Evolutionary conservation across 768 basidiomycete genomes (phyloP), one percentile per base, ranked within the genome.

Genomic region (Tricholoma sp.): DNA sequence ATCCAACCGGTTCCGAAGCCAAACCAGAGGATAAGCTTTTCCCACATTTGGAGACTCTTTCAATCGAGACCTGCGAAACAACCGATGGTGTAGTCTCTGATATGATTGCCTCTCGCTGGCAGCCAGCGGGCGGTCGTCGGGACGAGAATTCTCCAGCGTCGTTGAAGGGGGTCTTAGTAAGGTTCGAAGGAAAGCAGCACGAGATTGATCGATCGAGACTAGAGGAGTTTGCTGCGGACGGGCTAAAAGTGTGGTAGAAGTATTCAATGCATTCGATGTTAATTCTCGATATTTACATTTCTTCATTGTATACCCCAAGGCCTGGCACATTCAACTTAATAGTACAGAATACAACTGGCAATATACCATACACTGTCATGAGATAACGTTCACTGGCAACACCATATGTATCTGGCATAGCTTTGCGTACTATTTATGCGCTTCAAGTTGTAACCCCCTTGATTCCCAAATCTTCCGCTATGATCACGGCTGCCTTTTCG

Each of bases 391-490:
- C n/a, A n/a, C n/a, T n/a, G n/a, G n/a, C n/a, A n/a, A n/a, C n/a
- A n/a, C n/a, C n/a, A n/a, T n/a, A n/a, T n/a, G n/a, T n/a, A 24
- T 24, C 24, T 24, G 24, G 24, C 24, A 24, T 4, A 24, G 24
- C 24, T 24, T 24, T 24, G 24, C 24, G 24, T 24, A 24, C 4
- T 4, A 24, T 24, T 24, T 24, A 24, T 24, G 24, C 24, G 24
- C 34, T 34, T n/a, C n/a, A n/a, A n/a, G n/a, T n/a, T 34, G 8
- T 34, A 24, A 63, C 60, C 10, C 54, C 57, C 33, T 51, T 53
- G 39, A 71, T 68, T 10, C 70, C 70, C 39, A 77, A 55, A 15
- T 85, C 85, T 53, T 83, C 73, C 2, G 79, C 80, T 24, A 24
- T 4, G 24, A 24, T 24, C 4, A 24, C 24, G 24, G 24, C 24